Percentiles rank a stretch among this genome's conserved stretches.
phyloP scores from a whole-genome alignment of 2,329 filamentous ascomycete genomes.

The Didymella segeticola region DNA sequence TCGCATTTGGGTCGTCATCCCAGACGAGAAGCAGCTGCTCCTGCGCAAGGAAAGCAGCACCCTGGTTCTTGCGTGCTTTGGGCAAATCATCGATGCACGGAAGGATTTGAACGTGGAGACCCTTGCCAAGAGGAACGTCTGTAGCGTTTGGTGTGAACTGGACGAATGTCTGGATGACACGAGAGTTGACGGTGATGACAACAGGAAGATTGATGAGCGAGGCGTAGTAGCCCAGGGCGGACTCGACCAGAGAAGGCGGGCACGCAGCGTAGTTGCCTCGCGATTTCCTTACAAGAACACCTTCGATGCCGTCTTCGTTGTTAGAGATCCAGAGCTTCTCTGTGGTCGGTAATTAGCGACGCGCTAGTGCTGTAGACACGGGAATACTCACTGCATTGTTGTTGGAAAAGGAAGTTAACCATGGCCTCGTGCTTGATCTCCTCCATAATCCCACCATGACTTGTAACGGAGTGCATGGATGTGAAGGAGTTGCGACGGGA shows the following conservation, averaged over 20 bases:
- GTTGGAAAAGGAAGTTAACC: slow-evolving; percentile 83
- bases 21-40: slow-evolving; percentile 76
- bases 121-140: slow-evolving; percentile 78
- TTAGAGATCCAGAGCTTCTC: slow-evolving; percentile 74
- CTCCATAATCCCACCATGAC: slow-evolving; percentile 49
- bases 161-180: slow-evolving; percentile 79
- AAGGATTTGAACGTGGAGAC: slow-evolving; percentile 77
- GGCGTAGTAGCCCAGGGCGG: slow-evolving; percentile 69
- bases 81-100: slow-evolving; percentile 74
- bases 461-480: slow-evolving; percentile 17
- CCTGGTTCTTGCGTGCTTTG: slow-evolving; percentile 76
- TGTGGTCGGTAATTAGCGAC: slow-evolving; percentile 8
- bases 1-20: slow-evolving; percentile 77
- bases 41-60: slow-evolving; percentile 76
- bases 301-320: slow-evolving; percentile 51
- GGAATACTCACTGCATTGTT: slow-evolving; percentile 64
- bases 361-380: slow-evolving; percentile 3
- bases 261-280: slow-evolving; percentile 77
- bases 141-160: slow-evolving; percentile 75
- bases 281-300: slow-evolving; percentile 70
- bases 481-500: slow-evolving; percentile 30
- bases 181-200: slow-evolving; percentile 81
- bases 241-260: slow-evolving; percentile 68
- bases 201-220: slow-evolving; percentile 74
- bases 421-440: slow-evolving; percentile 83